These are phyloP conservation scores for Fusarium newnesense DNA, from an alignment of 2,329 filamentous ascomycete genomes.

Conservation along the genomic window DNA sequence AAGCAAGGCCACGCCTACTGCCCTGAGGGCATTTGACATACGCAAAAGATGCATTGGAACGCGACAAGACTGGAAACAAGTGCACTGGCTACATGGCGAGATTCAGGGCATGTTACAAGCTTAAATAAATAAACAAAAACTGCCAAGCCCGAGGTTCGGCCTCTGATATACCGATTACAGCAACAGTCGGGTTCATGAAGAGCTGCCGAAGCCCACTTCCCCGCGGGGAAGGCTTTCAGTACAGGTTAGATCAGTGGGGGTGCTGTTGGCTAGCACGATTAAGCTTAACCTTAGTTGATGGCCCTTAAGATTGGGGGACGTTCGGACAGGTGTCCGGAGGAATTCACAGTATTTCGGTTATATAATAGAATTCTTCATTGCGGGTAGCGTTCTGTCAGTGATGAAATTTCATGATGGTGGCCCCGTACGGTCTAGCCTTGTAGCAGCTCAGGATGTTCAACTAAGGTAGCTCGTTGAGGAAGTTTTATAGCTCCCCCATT, in stretches of 20 bases:
- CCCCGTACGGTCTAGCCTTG: too few species aligned
- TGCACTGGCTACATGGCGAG: background rate
- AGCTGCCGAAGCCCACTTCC: background rate
- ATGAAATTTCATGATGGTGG: too few species aligned
- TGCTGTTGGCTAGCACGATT: background rate
- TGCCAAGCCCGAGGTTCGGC: conserved; percentile 27
- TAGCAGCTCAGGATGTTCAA: too few species aligned
- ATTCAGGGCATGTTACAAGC: accelerated
- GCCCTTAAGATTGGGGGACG: background rate
- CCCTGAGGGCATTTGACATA: background rate
- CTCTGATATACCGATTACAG: conserved; percentile 1
- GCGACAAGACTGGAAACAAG: too few species aligned
- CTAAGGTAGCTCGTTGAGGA: too few species aligned
- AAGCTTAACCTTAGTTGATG: conserved; percentile 12
- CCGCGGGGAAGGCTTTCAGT: background rate
- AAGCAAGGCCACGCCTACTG: background rate
- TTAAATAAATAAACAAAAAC: background rate
- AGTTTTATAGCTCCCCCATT: background rate
- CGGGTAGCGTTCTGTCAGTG: too few species aligned
- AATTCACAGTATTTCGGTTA: background rate
- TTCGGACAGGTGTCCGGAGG: background rate
- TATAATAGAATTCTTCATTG: too few species aligned
- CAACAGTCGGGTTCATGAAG: background rate
- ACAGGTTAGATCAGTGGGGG: conserved; percentile 3
- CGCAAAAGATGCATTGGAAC: background rate